Conservation (phyloP, 257 asterid species). For the Solanum habrochaites region DNA sequence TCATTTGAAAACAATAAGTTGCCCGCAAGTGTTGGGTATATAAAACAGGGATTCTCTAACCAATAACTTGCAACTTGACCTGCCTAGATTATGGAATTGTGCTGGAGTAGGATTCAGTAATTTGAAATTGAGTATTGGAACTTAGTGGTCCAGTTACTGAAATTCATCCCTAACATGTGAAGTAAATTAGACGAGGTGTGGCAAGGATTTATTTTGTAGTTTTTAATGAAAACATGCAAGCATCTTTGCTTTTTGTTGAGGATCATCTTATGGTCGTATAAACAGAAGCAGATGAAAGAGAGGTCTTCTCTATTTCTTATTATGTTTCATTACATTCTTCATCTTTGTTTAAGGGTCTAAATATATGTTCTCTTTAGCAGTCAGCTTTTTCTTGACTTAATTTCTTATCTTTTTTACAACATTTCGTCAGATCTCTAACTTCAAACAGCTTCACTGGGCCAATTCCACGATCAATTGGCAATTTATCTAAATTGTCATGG, state of each 20-base stretch:
- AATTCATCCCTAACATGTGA: background rate
- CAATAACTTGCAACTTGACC: background rate
- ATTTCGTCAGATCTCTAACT: constrained; percentile 41
- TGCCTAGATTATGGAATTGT: background rate
- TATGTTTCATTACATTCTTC: background rate
- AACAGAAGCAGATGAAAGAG: background rate
- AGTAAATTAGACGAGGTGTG: background rate
- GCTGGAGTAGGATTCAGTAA: background rate
- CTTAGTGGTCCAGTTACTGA: background rate
- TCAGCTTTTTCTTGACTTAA: background rate
- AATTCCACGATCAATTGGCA: constrained; percentile 74
- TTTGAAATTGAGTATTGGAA: background rate
- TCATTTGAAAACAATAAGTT: background rate
- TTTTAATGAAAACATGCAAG: background rate
- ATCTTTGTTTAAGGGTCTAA: background rate
- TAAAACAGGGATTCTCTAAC: background rate
- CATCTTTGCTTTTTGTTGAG: background rate
- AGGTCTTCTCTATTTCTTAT: background rate
- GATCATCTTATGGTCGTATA: background rate
- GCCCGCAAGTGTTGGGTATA: background rate
- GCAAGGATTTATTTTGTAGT: background rate
- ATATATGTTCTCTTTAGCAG: background rate
- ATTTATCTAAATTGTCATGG: constrained; percentile 64
- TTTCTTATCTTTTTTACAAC: background rate
- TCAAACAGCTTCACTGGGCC: constrained; percentile 58